Base-by-base conservation (phyloP, 2,329 filamentous ascomycete genomes). In the Epichloe coenophiala region DNA sequence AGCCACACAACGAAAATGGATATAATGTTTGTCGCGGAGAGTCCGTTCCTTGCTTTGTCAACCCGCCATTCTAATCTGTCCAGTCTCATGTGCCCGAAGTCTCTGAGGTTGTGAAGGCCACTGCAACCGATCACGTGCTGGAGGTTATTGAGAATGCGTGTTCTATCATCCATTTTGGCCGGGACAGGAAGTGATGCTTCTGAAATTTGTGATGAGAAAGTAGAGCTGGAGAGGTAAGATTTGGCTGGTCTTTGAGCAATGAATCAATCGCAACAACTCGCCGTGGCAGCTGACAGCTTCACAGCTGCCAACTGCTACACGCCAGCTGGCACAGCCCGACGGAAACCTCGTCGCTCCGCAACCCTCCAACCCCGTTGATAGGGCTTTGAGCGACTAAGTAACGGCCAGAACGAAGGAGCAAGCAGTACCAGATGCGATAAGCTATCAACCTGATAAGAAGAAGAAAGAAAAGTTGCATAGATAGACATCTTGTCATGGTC, bases 1-100 rank as follows among this genome's bases (percentile, higher is more conserved):
- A 66, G 54, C 64, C 64, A 66, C 3, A 52, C 48, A 7, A 55
- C 53, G 39, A 59, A 63, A 33, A 65, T 57, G 5, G 56, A 58
- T 1, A 54, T 56, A n/a, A 58, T 55, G 42, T 48, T 57, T 8
- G 19, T n/a, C 5, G 37, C 2, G 1, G 53, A 36, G 12, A 63
- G 56, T 2, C 39, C 44, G 3, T 38, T 17, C 6, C 37, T 39
- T 9, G 50, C 56, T 2, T 45, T 42, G 0, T 8, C 27, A 8
- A 65, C 45, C 3, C 53, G 59, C 33, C 51, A 55, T 33, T 61
- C 56, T 4, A 66, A 47, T 1, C 55, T 61, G 4, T 45, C 47
- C 23, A 62, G 60, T 13, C 54, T 52, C 58, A 66, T 57, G 2
- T 47, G 45, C 5, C 52, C 56, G 4, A 66, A 47, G 21, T 61